A percentile compares a stretch with the other conserved stretches of the same genome.
phyloP scores from a whole-genome alignment of 495 filamentous ascomycete species.

The Penicillium verhagenii region DNA sequence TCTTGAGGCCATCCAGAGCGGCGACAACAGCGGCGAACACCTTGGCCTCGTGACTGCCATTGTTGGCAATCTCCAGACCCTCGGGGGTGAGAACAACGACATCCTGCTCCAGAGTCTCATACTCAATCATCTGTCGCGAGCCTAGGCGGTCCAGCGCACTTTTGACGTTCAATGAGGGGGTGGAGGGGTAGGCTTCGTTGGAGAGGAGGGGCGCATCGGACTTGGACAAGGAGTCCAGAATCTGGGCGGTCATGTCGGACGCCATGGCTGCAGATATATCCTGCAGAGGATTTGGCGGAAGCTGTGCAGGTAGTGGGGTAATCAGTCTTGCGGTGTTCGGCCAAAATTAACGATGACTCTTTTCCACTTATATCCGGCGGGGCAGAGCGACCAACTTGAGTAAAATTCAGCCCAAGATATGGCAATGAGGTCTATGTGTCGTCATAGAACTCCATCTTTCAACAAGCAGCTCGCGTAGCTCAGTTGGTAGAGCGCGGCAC shows the following conservation, averaged over 20 bases:
- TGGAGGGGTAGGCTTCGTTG: constrained; percentile 70
- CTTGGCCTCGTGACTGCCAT: constrained; percentile 92
- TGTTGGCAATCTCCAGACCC: constrained; percentile 69
- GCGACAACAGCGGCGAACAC: constrained; percentile 84
- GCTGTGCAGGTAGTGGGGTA: constrained; percentile 8
- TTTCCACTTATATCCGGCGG: constrained; percentile 27
- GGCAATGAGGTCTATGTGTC: background rate
- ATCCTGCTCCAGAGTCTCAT: constrained; percentile 78
- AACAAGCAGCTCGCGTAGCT: background rate
- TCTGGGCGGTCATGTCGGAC: constrained; percentile 60
- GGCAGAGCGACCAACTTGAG: constrained; percentile 12
- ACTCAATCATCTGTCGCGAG: constrained; percentile 80
- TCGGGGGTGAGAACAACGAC: constrained; percentile 76
- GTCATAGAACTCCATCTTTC: background rate
- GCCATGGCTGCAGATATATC: constrained; percentile 47
- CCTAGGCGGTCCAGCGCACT: constrained; percentile 81
- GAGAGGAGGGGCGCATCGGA: constrained; percentile 66
- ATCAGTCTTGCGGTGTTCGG: constrained; percentile 18
- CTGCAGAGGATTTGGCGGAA: constrained; percentile 22
- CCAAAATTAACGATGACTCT: constrained; percentile 28
- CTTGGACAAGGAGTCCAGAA: constrained; percentile 66
- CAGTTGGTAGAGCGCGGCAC: background rate
- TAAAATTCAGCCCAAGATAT: background rate
- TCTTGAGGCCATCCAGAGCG: constrained; percentile 74
- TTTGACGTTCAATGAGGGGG: constrained; percentile 72